phyloP scores from a whole-genome alignment of 192 early-diverging fungal genomes.

The Rhizophagus sp. region DNA sequence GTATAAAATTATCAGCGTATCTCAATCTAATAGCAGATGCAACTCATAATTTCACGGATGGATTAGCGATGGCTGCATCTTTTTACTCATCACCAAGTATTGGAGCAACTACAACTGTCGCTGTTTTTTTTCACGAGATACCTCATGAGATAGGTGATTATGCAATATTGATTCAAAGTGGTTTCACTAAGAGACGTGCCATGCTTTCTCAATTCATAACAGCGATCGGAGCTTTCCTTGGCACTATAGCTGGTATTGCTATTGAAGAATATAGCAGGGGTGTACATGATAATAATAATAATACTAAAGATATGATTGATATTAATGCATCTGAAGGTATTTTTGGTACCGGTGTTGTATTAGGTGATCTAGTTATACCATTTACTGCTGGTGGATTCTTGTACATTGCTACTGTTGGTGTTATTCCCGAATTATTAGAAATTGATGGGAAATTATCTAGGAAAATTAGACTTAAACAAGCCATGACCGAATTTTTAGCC shows the following conservation, averaged over 20 bases:
- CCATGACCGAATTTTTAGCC: constrained; percentile 60
- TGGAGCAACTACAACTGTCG: constrained; percentile 82
- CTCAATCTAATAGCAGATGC: constrained; percentile 82
- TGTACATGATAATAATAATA: constrained; percentile 15
- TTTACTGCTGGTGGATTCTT: constrained; percentile 88
- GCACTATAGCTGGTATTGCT: constrained; percentile 72
- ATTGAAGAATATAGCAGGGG: constrained; percentile 69
- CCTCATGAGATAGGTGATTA: constrained; percentile 89
- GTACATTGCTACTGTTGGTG: constrained; percentile 84
- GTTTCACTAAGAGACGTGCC: constrained; percentile 72
- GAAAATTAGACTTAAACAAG: constrained; percentile 51
- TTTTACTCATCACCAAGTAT: constrained; percentile 80
- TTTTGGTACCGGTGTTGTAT: constrained; percentile 60
- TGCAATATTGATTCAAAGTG: constrained; percentile 82
- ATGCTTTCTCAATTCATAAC: constrained; percentile 79
- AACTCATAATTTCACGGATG: constrained; percentile 86
- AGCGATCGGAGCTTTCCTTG: constrained; percentile 78
- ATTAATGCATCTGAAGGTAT: constrained; percentile 36
- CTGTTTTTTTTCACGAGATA: constrained; percentile 89
- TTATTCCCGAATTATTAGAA: constrained; percentile 78
- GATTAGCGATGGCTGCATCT: constrained; percentile 80
- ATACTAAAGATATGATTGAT: neutral
- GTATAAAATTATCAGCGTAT: constrained; percentile 72
- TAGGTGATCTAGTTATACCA: constrained; percentile 80
- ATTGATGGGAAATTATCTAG: constrained; percentile 56